Evolutionary conservation across 2,329 filamentous ascomycete species (phyloP).

Genomic region (Colletotrichum orchidophilum): DNA sequence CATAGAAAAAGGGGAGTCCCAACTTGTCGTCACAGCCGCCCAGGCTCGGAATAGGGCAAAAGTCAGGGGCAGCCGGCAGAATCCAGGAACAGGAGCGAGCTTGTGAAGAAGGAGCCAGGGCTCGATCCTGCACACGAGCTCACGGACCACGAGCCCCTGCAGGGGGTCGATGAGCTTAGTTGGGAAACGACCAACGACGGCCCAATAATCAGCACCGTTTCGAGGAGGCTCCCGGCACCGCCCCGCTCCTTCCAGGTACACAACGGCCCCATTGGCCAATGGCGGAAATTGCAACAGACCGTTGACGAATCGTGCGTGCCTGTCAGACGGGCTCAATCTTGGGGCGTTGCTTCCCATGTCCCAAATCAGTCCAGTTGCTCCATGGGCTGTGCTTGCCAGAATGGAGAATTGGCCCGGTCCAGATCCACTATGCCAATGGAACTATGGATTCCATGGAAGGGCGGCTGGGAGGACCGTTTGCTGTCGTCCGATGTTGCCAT

Average conservation of each 20-base stretch:
- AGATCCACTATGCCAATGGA: constrained; percentile 15
- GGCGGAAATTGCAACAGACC: constrained; percentile 31
- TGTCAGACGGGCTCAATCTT: constrained; percentile 31
- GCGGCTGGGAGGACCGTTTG: constrained; percentile 10
- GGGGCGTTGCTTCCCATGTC: constrained; percentile 8
- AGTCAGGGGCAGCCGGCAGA: not conserved
- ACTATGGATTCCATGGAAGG: constrained; percentile 14
- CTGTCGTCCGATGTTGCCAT: not conserved
- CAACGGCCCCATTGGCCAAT: constrained; percentile 7
- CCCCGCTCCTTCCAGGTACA: constrained; percentile 1
- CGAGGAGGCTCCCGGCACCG: not conserved
- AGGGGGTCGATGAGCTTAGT: constrained; percentile 30
- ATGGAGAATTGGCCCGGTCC: constrained; percentile 20
- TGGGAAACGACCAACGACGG: constrained; percentile 26
- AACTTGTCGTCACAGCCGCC: not conserved
- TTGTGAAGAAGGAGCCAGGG: not conserved
- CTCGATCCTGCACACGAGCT: constrained; percentile 23
- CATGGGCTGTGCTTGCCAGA: constrained; percentile 29
- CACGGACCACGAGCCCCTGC: constrained; percentile 14
- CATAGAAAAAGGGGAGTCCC: constrained; percentile 22
- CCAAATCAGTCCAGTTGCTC: constrained; percentile 8
- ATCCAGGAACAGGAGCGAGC: not conserved
- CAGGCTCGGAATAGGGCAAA: not conserved
- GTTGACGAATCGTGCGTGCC: constrained; percentile 31
- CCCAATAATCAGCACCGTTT: constrained; percentile 28